Base-by-base conservation (phyloP, 352 stramenopile species). In the Pythium aphanidermatum region DNA sequence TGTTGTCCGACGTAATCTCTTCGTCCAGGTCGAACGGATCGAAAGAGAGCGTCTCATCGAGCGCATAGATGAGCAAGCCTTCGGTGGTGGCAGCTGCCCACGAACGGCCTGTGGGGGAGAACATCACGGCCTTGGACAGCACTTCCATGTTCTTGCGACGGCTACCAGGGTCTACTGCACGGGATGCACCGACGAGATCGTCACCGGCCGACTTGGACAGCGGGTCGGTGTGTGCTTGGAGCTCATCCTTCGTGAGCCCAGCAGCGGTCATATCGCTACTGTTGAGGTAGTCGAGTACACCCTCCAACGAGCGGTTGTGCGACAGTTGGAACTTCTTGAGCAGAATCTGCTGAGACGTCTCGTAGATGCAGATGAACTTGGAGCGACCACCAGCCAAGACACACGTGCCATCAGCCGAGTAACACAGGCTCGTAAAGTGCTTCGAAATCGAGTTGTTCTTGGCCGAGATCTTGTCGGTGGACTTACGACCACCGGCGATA, bases 281-380 rank as follows among this genome's bases (percentile, higher is more conserved):
- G 76, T 98, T 90, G 48, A 99, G 86, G 62, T 97, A 80, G 65
- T 99, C 96, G 46, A 99, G 61, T 29, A 99, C 91, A 28, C 96
- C 96, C 56, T 99, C 95, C 1, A 96, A 63, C 25, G 83, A 96
- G 34, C 96, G 68, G 70, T 99, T 99, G 74, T 99, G 96, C 24
- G 91, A 98, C 32, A 99, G 82, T 75, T 99, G 96, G 64, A 99
- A 99, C 64, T 99, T 99, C 57, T 99, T 98, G 36, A 99, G 70
- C 43, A 99, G 68, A 23, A 99, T 94, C 44, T 87, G 83, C 57
- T 83, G 75, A 19, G 80, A 94, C 29, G 96, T 86, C 60, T 97
- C 91, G 77, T 99, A 99, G 54, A 99, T 98, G 60, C 97, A 99
- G 44, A 99, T 92, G 62, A 98, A 99, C 67, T 98, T 99, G 41